These are phyloP conservation scores for Filobasidium wieringae DNA, from an alignment of 768 basidiomycete species.

Conservation along the genomic window DNA sequence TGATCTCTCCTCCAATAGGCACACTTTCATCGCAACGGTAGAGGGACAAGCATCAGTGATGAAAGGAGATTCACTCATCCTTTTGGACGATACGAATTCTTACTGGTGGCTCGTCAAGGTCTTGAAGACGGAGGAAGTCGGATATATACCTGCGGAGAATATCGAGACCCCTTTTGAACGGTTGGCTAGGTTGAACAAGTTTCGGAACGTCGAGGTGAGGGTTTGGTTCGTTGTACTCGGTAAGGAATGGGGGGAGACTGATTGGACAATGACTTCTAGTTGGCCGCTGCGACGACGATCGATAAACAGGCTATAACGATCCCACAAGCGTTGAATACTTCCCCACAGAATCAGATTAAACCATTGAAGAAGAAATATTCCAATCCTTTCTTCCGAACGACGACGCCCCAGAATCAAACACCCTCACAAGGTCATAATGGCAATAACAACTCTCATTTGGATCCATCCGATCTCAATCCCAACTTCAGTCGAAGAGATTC, in stretches of 20 bases:
- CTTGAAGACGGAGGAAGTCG: constrained; percentile 95
- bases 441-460: no score
- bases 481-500: no score
- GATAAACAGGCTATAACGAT: constrained; percentile 58
- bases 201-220: constrained; percentile 75
- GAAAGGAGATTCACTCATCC: constrained; percentile 88
- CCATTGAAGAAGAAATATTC: no score
- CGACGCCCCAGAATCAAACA: no score
- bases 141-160: constrained; percentile 98
- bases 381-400: no score
- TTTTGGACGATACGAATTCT: constrained; percentile 97
- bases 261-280: no score
- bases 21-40: constrained; percentile 93
- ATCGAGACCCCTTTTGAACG: constrained; percentile 98
- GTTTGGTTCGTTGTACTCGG: neutral
- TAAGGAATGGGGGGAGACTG: neutral
- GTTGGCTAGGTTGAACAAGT: constrained; percentile 87
- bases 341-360: no score
- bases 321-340: constrained; percentile 44
- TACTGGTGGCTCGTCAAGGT: constrained; percentile 99
- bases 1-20: constrained; percentile 45
- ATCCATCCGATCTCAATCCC: no score
- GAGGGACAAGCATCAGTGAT: constrained; percentile 98
- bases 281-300: constrained; percentile 26
- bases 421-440: no score